These are phyloP conservation scores for Chlorella ohadii DNA, from an alignment of 139 green algal species.

Conservation along the genomic window DNA sequence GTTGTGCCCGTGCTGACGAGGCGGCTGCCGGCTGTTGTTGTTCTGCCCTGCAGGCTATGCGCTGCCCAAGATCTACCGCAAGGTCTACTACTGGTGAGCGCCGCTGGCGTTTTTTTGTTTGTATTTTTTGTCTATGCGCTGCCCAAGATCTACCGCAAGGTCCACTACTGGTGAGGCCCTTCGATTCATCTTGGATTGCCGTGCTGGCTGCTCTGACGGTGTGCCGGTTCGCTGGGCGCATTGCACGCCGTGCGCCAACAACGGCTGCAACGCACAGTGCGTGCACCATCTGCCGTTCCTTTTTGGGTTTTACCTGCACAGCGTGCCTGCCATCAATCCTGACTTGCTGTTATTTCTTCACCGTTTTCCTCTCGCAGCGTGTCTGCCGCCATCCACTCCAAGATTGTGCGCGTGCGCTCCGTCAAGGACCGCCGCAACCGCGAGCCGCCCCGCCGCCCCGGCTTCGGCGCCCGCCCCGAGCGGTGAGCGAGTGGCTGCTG, in stretches of 20 bases:
- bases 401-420: slow-evolving; percentile 97
- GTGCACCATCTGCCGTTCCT: too few relatives aligned
- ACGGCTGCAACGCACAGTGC: too few relatives aligned
- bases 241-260: too few relatives aligned
- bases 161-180: slow-evolving; percentile 98
- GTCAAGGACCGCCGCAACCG: slow-evolving; percentile 88
- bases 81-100: slow-evolving; percentile 97
- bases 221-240: too few relatives aligned
- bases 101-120: too few relatives aligned
- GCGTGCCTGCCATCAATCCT: too few relatives aligned
- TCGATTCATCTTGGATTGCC: too few relatives aligned
- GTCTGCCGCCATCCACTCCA: slow-evolving; percentile 98
- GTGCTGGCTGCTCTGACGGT: too few relatives aligned
- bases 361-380: slow-evolving; percentile 57
- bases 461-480: slow-evolving; percentile 21
- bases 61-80: slow-evolving; percentile 99
- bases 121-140: slow-evolving; percentile 86
- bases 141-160: slow-evolving; percentile 99
- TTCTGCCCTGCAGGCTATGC: slow-evolving; percentile 84
- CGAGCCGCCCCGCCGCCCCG: slow-evolving; percentile 78
- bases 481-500: neutral
- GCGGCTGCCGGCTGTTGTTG: too few relatives aligned
- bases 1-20: too few relatives aligned
- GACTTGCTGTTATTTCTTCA: too few relatives aligned
- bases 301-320: too few relatives aligned